Evolutionary conservation across 2,329 filamentous ascomycete species (phyloP).

Genomic region (Aspergillus jensenii): DNA sequence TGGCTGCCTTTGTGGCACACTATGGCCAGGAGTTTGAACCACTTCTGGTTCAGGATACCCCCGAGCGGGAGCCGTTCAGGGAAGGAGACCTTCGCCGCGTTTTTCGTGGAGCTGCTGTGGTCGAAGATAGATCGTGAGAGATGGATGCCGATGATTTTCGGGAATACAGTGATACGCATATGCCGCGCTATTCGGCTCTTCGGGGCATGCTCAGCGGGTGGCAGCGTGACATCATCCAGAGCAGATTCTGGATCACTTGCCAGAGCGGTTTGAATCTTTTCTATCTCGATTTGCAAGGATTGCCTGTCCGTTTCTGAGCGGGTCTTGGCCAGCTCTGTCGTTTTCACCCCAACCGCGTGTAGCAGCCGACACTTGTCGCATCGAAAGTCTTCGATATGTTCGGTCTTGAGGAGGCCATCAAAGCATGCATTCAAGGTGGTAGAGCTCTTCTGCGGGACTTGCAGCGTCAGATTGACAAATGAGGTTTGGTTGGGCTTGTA

Average conservation of each 20-base stretch:
- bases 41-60: slow-evolving; percentile 71
- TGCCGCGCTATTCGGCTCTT: slow-evolving; percentile 83
- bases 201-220: slow-evolving; percentile 71
- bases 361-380: slow-evolving; percentile 90
- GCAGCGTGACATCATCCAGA: slow-evolving; percentile 70
- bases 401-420: slow-evolving; percentile 89
- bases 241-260: slow-evolving; percentile 77
- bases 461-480: slow-evolving; percentile 89
- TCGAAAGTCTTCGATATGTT: slow-evolving; percentile 95
- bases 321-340: slow-evolving; percentile 58
- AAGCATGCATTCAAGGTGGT: slow-evolving; percentile 86
- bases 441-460: slow-evolving; percentile 79
- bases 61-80: slow-evolving; percentile 84
- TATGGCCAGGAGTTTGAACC: slow-evolving; percentile 80
- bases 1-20: slow-evolving; percentile 96
- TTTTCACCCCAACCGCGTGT: slow-evolving; percentile 68
- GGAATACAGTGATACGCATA: slow-evolving; percentile 82
- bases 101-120: slow-evolving; percentile 77
- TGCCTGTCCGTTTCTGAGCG: slow-evolving; percentile 54
- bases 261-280: slow-evolving; percentile 67
- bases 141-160: slow-evolving; percentile 87
- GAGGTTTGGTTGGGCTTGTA: slow-evolving; percentile 79
- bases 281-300: slow-evolving; percentile 59
- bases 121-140: slow-evolving; percentile 93
- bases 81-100: slow-evolving; percentile 89